These are phyloP conservation scores for Phytopythium litorale DNA, from an alignment of 352 stramenopile genomes.

Conservation along the genomic window DNA sequence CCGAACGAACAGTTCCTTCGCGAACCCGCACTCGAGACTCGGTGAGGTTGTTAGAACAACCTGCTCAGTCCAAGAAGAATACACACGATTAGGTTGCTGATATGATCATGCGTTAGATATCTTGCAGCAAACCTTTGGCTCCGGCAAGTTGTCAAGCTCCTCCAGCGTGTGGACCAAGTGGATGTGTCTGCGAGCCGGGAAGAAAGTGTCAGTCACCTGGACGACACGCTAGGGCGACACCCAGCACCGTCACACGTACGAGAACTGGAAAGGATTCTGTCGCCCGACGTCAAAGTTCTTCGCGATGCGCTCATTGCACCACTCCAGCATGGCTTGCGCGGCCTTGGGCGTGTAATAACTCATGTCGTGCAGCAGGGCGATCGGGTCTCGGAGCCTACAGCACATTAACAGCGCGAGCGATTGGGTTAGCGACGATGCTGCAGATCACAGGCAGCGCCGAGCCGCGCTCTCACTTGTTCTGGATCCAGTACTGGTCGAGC, in stretches of 20 bases:
- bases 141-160: conserved; percentile 82
- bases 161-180: conserved; percentile 84
- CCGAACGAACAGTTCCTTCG: conserved; percentile 82
- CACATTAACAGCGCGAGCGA: neutral
- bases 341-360: conserved; percentile 88
- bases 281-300: conserved; percentile 89
- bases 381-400: conserved; percentile 73
- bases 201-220: neutral
- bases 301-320: conserved; percentile 87
- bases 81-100: too few species aligned
- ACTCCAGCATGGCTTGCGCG: conserved; percentile 87
- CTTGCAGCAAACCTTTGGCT: conserved; percentile 47
- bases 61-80: conserved; percentile 10
- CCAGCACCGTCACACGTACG: conserved; percentile 29
- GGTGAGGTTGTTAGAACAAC: conserved; percentile 81
- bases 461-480: conserved; percentile 73
- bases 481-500: conserved; percentile 94
- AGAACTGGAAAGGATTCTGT: conserved; percentile 89
- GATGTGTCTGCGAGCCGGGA: conserved; percentile 48
- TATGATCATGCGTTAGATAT: too few species aligned
- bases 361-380: conserved; percentile 85
- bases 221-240: neutral
- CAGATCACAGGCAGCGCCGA: neutral
- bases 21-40: conserved; percentile 76
- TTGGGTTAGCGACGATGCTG: neutral